Conservation (phyloP, 495 filamentous ascomycete genomes). For the Hypoxylon perforatum region DNA sequence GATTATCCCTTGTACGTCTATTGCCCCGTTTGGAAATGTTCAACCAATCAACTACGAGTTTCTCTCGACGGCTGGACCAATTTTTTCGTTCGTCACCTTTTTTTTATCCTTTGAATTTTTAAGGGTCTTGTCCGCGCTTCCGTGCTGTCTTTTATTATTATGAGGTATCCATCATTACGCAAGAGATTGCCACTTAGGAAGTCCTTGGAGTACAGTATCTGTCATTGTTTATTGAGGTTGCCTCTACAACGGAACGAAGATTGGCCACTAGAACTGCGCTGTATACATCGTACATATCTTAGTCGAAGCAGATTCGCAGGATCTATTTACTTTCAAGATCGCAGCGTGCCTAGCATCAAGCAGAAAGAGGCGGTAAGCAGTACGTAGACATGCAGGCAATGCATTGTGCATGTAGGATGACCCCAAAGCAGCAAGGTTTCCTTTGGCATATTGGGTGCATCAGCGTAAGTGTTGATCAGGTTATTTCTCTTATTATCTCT, state of each 20-base stretch:
- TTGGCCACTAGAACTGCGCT: slow-evolving; percentile 6
- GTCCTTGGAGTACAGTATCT: background rate
- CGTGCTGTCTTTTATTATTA: slow-evolving; percentile 12
- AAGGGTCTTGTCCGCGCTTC: slow-evolving; percentile 32
- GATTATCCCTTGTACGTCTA: slow-evolving; percentile 36
- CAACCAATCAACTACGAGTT: slow-evolving; percentile 26
- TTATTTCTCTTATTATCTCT: slow-evolving; percentile 5
- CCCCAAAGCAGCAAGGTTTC: slow-evolving; percentile 33
- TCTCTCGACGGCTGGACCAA: slow-evolving; percentile 29
- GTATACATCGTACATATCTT: too few species aligned
- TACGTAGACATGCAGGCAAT: slow-evolving; percentile 37
- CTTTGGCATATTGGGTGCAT: slow-evolving; percentile 16
- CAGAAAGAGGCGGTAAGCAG: slow-evolving; percentile 48
- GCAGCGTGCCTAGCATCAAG: slow-evolving; percentile 17
- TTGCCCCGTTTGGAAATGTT: slow-evolving; percentile 35
- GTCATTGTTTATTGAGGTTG: slow-evolving; percentile 25
- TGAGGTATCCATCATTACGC: slow-evolving; percentile 35
- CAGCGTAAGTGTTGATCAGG: background rate
- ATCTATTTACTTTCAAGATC: slow-evolving; percentile 40
- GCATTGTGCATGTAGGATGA: slow-evolving; percentile 44
- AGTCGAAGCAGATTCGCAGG: slow-evolving; percentile 31
- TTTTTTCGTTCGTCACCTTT: slow-evolving; percentile 31
- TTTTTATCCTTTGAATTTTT: slow-evolving; percentile 16
- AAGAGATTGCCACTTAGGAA: slow-evolving; percentile 31
- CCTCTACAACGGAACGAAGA: slow-evolving; percentile 4